Evolutionary conservation across 495 filamentous ascomycete species (phyloP).

Genomic region (Tuber indicum): DNA sequence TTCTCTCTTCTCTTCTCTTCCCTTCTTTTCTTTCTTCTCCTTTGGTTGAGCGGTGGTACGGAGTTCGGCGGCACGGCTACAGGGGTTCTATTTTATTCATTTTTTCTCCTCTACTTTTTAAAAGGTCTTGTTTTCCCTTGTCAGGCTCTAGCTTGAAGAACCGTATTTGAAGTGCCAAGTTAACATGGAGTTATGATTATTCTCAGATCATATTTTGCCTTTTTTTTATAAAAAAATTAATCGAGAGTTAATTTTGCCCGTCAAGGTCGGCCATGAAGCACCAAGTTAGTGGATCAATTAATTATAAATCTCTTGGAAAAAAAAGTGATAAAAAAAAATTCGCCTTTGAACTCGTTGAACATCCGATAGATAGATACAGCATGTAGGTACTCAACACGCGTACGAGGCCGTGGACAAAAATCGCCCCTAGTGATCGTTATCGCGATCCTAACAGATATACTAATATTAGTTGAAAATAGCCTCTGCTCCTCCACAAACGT

Average conservation of each 20-base stretch:
- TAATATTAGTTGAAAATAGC: no score
- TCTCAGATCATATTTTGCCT: background rate
- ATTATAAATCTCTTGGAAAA: no score
- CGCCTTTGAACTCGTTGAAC: no score
- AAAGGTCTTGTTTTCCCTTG: background rate
- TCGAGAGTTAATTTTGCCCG: background rate
- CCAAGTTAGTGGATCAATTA: no score
- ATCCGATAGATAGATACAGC: no score
- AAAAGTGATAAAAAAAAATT: no score
- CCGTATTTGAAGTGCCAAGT: background rate
- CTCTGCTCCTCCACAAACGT: no score
- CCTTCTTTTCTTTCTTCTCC: background rate
- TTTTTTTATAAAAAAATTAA: background rate
- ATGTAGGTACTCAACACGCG: no score
- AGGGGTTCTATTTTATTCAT: background rate
- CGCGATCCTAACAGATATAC: no score
- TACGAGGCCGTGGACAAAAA: no score
- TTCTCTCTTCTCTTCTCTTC: background rate
- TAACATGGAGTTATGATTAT: background rate
- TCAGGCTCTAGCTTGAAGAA: background rate
- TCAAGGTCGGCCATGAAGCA: no score
- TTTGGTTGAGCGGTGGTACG: background rate
- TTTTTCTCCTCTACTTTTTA: background rate
- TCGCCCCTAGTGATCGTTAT: no score
- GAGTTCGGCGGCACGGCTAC: background rate